phyloP scores from a whole-genome alignment of 371 early-diverging fungal species.

The Mortierella sp. region DNA sequence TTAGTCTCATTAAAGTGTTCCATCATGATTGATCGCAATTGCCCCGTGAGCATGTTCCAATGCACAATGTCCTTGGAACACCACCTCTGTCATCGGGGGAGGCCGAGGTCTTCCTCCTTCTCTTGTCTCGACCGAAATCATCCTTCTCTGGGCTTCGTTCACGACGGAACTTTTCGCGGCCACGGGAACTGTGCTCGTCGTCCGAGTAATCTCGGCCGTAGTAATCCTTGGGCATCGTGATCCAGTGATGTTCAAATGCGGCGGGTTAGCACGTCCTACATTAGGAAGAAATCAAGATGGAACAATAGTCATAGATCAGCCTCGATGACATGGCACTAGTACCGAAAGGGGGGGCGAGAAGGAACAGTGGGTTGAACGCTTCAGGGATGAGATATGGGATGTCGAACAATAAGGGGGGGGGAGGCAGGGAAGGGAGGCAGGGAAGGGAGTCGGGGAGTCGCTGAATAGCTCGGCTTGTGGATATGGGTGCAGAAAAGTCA shows the following conservation, averaged over 20 bases:
- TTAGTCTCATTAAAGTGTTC: too few relatives aligned
- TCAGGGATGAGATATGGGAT: constrained; percentile 1
- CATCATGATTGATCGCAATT: too few relatives aligned
- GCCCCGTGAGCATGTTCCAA: too few relatives aligned
- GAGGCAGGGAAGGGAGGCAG: too few relatives aligned
- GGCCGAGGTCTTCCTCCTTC: constrained; percentile 57
- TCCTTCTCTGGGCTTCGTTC: constrained; percentile 75
- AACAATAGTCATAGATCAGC: not conserved
- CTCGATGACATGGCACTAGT: too few relatives aligned
- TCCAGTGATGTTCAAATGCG: constrained; percentile 12
- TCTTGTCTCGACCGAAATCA: constrained; percentile 71
- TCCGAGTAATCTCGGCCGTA: constrained; percentile 65
- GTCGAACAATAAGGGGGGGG: not conserved
- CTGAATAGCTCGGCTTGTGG: too few relatives aligned
- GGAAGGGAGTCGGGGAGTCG: too few relatives aligned
- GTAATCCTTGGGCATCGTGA: constrained; percentile 61
- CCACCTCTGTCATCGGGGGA: constrained; percentile 63
- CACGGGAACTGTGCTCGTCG: constrained; percentile 65
- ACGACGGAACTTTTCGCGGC: constrained; percentile 77
- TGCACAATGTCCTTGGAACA: too few relatives aligned
- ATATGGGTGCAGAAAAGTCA: not conserved
- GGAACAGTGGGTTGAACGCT: too few relatives aligned
- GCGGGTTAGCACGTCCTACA: constrained; percentile 7
- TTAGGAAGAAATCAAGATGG: not conserved
- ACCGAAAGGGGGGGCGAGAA: too few relatives aligned